Base-by-base conservation (phyloP, 1,284 basidiomycete genomes). In the Trametes pubescens region DNA sequence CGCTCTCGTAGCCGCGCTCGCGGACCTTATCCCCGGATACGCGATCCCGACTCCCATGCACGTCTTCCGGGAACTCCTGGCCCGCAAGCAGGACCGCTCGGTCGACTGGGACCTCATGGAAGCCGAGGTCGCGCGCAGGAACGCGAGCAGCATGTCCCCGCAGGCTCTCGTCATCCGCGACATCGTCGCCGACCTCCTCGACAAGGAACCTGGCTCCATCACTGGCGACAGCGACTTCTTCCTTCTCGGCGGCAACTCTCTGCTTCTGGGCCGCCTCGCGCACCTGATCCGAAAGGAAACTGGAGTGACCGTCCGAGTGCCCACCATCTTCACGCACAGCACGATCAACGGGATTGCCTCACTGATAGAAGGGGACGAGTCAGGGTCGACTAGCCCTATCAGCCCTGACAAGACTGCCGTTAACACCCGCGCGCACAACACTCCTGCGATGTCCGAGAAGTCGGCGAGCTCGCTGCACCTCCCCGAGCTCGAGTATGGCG, bases 221-320 rank as follows among this genome's bases (percentile, higher is more conserved):
- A 74, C 72, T 2, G 68, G 72, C 48, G 75, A 78, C 40, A 79
- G 79, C 10, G 82, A 83, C 69, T 69, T 83, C 72, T 82, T 83
- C 72, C 69, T 82, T 0, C 72, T 83, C 37, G 82, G 82, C 44
- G 82, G 82, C 16, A 82, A 78, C 68, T 82, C 81, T 1, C 71
- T 82, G 7, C 75, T 82, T 16, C 75, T 82, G 4, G 82, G 82
- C 13, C 79, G 82, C 52, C 76, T 83, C 18, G 75, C 79, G 7
- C 75, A 82, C 63, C 71, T 75, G 51, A 75, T 82, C 53, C 77
- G 81, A 18, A 78, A 80, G 64, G 77, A 75, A 69, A 77, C 76
- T 10, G 79, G 79, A 22, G 75, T 73, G n/a, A 75, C 71, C 38
- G 57, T 83, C 13, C 74, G 73, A 22, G 76, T 82, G 13, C 72